Conservation (phyloP, 176 grass and related monocot species). For the Elaeis guineensis region DNA sequence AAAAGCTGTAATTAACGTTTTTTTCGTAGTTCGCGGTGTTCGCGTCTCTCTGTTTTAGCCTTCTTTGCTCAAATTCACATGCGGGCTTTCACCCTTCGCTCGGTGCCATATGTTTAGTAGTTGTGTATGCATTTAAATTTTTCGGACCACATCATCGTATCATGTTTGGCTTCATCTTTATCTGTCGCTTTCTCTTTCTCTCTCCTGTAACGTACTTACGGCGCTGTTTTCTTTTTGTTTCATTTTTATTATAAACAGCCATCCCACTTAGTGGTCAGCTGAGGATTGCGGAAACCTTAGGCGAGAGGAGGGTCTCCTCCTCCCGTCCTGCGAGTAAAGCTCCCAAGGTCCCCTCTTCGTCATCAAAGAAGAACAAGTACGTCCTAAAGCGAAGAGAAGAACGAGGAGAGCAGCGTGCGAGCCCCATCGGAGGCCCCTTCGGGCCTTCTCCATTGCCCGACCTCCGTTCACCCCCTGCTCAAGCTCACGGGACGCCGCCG, state of each 20-base stretch:
- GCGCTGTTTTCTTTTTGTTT: neutral
- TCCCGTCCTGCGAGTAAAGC: constrained; percentile 13
- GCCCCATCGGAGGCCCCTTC: neutral
- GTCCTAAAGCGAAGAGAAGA: constrained; percentile 84
- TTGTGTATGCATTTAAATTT: too few species aligned
- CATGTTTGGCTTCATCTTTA: neutral
- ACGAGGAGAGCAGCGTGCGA: neutral
- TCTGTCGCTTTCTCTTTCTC: neutral
- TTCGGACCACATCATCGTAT: too few species aligned
- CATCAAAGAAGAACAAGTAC: constrained; percentile 73
- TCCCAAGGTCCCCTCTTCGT: constrained; percentile 22
- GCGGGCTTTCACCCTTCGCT: too few species aligned
- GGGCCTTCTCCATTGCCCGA: constrained; percentile 1
- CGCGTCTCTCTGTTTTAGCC: too few species aligned
- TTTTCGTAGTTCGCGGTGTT: too few species aligned
- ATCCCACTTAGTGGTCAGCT: constrained; percentile 25
- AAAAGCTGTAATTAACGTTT: too few species aligned
- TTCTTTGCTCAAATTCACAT: too few species aligned
- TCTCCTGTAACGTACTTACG: neutral
- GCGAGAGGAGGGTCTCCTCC: too few species aligned
- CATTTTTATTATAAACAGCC: constrained; percentile 12
- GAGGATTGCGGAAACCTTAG: constrained; percentile 23
- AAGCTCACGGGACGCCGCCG: too few species aligned
- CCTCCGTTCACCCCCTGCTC: neutral
- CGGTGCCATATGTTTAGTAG: too few species aligned